Evolutionary conservation across 768 basidiomycete species (phyloP), one percentile per base, ranked within the genome.

Genomic region (Psilocybe cubensis): DNA sequence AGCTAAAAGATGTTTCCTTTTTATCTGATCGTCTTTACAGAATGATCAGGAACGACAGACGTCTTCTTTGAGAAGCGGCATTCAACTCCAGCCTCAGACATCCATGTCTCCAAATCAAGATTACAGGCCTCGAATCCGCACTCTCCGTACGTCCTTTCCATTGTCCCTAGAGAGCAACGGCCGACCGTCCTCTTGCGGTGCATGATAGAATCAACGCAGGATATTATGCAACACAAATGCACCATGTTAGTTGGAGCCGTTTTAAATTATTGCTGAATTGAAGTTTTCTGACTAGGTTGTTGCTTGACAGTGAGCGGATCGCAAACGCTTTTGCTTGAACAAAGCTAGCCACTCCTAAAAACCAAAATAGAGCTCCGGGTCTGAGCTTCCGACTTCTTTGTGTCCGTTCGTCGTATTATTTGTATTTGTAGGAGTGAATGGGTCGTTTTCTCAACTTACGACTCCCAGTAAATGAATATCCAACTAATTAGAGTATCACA

Each of bases 251-350:
- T 27, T 21, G 23, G 7, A 12, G 11, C 25, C n/a, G 3, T 40
- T 14, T 20, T 25, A 20, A 12, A 12, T 17, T 25, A 31, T 25
- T 11, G 21, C n/a, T n/a, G n/a, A n/a, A n/a, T n/a, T n/a, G n/a
- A n/a, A n/a, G n/a, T n/a, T n/a, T n/a, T n/a, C n/a, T n/a, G n/a
- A n/a, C n/a, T n/a, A n/a, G n/a, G n/a, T n/a, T n/a, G n/a, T n/a
- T n/a, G n/a, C n/a, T 20, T 24, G 20, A 54, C 46, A 74, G 72
- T 52, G 70, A 72, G 60, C 60, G 73, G 46, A 74, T 74, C 29
- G 73, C 70, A 12, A 73, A 73, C 55, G 71, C 60, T 10, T 74
- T 73, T 53, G 62, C 67, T 23, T 20, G 18, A 54, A 25, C 21
- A 24, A 17, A 44, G 31, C 14, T 33, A 3, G 9, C 2, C 1